Evolutionary conservation across 371 early-diverging fungal species (phyloP).

Genomic region (Circinella umbellata): DNA sequence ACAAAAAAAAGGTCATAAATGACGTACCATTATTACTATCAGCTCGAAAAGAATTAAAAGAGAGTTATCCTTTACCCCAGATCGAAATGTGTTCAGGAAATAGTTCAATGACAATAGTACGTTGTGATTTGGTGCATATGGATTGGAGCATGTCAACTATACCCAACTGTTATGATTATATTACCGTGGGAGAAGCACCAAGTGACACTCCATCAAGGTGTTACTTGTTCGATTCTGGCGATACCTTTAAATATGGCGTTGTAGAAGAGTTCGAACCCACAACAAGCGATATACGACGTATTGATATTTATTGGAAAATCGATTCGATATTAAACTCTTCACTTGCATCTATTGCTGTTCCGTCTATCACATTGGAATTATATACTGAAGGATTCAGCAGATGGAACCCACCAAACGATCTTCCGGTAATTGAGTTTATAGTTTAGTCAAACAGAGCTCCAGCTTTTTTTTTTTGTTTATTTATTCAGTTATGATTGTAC

Average conservation of each 20-base stretch:
- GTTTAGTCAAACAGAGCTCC: too few relatives aligned
- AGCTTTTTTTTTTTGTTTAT: not conserved
- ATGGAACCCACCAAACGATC: conserved; percentile 20
- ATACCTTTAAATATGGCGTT: conserved; percentile 27
- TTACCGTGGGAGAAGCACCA: conserved; percentile 13
- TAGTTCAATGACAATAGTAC: conserved; percentile 28
- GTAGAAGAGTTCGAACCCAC: conserved; percentile 18
- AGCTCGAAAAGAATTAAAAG: conserved; percentile 29
- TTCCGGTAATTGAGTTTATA: not conserved
- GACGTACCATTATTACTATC: conserved; percentile 41
- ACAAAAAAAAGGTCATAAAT: too few relatives aligned
- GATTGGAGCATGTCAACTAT: conserved; percentile 24
- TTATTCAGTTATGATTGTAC: not conserved
- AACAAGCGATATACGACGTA: conserved; percentile 27
- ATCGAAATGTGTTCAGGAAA: conserved; percentile 44
- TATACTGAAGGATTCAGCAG: conserved; percentile 33
- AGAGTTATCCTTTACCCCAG: conserved; percentile 31
- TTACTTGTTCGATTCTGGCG: conserved; percentile 32
- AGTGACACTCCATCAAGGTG: conserved; percentile 19
- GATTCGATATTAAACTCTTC: conserved; percentile 26
- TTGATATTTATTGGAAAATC: conserved; percentile 48
- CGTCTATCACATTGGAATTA: conserved; percentile 38
- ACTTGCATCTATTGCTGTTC: conserved; percentile 25
- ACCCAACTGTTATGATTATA: conserved; percentile 24
- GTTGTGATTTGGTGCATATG: conserved; percentile 29